phyloP scores from a whole-genome alignment of 2,329 filamentous ascomycete genomes.

The Neonectria punicea region DNA sequence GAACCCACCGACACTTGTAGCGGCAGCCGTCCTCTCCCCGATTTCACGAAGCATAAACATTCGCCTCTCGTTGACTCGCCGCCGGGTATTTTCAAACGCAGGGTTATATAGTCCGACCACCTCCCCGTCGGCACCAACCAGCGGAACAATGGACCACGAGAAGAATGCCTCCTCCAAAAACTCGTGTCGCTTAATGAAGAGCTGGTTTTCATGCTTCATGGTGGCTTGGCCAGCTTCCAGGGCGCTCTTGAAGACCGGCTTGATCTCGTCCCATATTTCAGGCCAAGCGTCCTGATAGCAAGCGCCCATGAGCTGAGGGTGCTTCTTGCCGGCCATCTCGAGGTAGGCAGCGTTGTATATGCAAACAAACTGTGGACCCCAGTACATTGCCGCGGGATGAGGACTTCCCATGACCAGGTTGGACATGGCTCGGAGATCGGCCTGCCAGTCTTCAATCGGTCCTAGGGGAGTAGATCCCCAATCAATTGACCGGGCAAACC shows the following conservation, averaged over 20 bases:
- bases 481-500: conserved; percentile 76
- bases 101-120: conserved; percentile 84
- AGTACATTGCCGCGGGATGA: conserved; percentile 81
- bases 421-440: conserved; percentile 79
- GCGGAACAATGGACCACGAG: conserved; percentile 82
- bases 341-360: conserved; percentile 82
- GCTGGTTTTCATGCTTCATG: conserved; percentile 84
- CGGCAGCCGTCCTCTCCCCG: conserved; percentile 77
- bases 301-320: conserved; percentile 79
- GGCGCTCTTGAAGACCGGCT: conserved; percentile 74
- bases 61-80: conserved; percentile 80
- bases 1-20: conserved; percentile 78
- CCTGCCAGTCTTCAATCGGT: conserved; percentile 78
- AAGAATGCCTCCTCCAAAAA: conserved; percentile 85
- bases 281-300: conserved; percentile 75
- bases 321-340: conserved; percentile 78
- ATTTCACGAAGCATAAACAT: conserved; percentile 84
- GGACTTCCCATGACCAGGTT: conserved; percentile 85
- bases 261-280: conserved; percentile 79
- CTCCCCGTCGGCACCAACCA: conserved; percentile 78
- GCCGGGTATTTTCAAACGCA: conserved; percentile 81
- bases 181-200: conserved; percentile 76
- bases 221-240: conserved; percentile 78
- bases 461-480: conserved; percentile 80
- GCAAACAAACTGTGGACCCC: conserved; percentile 74